phyloP scores from a whole-genome alignment of 768 basidiomycete genomes.

The Lactifluus volemus region DNA sequence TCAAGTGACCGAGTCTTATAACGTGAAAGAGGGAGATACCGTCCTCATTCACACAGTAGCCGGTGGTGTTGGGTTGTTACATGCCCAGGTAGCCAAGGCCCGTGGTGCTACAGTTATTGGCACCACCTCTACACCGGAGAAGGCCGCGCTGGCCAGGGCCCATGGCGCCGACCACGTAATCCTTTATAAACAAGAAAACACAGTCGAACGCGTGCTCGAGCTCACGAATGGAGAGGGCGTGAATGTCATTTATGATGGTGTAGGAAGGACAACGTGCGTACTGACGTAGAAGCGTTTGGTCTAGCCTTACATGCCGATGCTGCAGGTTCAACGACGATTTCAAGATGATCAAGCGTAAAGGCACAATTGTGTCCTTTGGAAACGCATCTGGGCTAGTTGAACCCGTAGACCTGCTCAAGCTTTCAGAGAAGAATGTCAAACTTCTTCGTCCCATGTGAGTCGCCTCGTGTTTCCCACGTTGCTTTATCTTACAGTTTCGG shows the following conservation, averaged over 20 bases:
- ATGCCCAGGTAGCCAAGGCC: conserved; percentile 58
- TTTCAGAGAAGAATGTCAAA: conserved; percentile 76
- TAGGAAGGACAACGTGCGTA: conserved; percentile 86
- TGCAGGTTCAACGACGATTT: conserved; percentile 73
- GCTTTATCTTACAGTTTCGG: neutral
- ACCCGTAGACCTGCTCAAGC: conserved; percentile 64
- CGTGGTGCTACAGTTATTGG: conserved; percentile 88
- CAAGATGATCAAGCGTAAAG: conserved; percentile 74
- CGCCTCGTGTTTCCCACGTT: neutral
- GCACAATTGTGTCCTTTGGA: conserved; percentile 83
- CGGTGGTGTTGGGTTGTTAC: conserved; percentile 72
- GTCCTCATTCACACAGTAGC: conserved; percentile 88
- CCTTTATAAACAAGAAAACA: conserved; percentile 67
- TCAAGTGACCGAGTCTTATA: conserved; percentile 78
- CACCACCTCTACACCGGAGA: conserved; percentile 79
- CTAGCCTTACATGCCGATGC: neutral
- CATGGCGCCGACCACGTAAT: conserved; percentile 86
- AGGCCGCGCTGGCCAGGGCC: conserved; percentile 68
- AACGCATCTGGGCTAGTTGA: conserved; percentile 85
- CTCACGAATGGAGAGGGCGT: conserved; percentile 75
- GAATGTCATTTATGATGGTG: conserved; percentile 86
- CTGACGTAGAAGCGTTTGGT: conserved; percentile 1
- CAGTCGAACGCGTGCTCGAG: conserved; percentile 62
- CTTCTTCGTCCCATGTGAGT: conserved; percentile 68
- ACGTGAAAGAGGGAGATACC: conserved; percentile 69